Conservation (phyloP, 768 basidiomycete species). For the Ramaria sp. region DNA sequence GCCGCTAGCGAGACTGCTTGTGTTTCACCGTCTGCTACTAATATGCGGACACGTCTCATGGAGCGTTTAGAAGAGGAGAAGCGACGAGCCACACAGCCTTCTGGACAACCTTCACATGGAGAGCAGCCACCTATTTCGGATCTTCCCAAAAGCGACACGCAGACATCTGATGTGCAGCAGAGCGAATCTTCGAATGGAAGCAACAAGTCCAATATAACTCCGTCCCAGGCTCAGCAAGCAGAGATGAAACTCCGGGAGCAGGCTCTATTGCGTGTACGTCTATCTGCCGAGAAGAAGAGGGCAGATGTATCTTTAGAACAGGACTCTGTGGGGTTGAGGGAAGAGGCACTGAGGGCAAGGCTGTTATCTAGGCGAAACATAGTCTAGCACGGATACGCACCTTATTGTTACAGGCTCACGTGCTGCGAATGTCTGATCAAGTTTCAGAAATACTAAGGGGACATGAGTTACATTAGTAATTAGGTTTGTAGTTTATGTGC, state of each 20-base stretch:
- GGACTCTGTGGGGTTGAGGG: constrained; percentile 6
- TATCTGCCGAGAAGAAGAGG: constrained; percentile 32
- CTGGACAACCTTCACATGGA: constrained; percentile 5
- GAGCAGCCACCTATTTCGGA: constrained; percentile 10
- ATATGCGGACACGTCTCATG: constrained; percentile 28
- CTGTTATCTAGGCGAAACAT: constrained; percentile 3
- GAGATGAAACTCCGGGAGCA: constrained; percentile 38
- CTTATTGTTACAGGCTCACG: neutral
- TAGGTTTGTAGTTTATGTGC: neutral
- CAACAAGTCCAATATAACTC: neutral
- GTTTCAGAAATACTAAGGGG: neutral
- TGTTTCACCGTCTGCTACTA: constrained; percentile 4
- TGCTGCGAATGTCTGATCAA: neutral
- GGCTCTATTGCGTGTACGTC: constrained; percentile 35
- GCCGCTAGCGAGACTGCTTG: neutral
- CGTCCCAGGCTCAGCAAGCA: constrained; percentile 18
- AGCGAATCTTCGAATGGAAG: neutral
- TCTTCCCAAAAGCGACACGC: neutral
- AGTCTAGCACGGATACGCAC: neutral
- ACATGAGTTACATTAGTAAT: neutral
- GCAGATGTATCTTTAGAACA: neutral
- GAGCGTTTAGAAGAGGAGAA: constrained; percentile 35
- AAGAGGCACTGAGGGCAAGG: constrained; percentile 5
- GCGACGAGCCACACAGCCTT: constrained; percentile 15
- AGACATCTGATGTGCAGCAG: neutral